Base-by-base conservation (phyloP, 768 basidiomycete genomes). In the Lactarius quietus region DNA sequence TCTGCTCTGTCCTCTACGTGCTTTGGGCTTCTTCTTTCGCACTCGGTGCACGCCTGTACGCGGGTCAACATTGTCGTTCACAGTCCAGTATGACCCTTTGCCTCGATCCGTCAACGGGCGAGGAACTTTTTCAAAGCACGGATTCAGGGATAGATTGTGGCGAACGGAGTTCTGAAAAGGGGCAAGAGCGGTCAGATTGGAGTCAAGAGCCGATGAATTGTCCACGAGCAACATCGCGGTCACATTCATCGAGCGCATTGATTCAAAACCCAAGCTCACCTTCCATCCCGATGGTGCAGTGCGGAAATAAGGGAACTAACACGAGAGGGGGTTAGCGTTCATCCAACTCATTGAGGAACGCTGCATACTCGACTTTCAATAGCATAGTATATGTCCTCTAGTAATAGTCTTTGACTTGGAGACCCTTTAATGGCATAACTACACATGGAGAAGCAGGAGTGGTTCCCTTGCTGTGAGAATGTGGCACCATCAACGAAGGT, bases 371-470 rank as follows among this genome's bases (percentile, higher is more conserved):
- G 83, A 59, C 90, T 92, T 76, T 93, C 92, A 67, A 94, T 93
- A 18, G 92, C 92, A 77, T 93, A 93, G 75, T 94, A 94, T 61
- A 94, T 93, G 76, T 94, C 92, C 78, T 94, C 92, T 59, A 94
- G 78, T 61, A 94, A 78, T 62, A 94, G 75, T 73, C 91, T 92
- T 76, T 90, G 89, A 73, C 89, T 92, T 45, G 92, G 92, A 8
- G 92, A 91, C 65, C 92, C 92, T 77, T 94, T 94, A 76, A 94
- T 94, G 62, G 92, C 92, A 74, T 93, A 94, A 69, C 92, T 93
- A 71, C 39, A 20, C 57, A 56, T n/a, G 23, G 31, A 51, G 59
- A 26, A 18, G n/a, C 52, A 35, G 31, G 48, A 52, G 39, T 36
- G 28, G 52, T 51, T 23, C 2, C 28, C 62, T 65, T 70, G 57